phyloP scores from a whole-genome alignment of 768 basidiomycete genomes.

The Psilocybe cyanescens region DNA sequence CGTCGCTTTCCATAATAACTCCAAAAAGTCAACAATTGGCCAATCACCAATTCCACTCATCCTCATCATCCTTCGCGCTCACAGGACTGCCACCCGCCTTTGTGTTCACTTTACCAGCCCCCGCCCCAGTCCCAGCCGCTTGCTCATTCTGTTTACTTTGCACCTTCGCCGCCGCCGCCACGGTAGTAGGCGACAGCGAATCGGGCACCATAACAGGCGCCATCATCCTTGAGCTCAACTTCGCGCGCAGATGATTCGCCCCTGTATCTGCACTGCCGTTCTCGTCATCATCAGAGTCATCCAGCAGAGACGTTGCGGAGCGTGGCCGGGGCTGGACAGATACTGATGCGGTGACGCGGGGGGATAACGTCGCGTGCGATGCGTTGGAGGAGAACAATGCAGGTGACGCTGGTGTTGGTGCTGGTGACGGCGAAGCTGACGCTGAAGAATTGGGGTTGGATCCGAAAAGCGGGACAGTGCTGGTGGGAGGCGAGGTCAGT shows the following conservation, averaged over 20 bases:
- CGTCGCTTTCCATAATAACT: neutral
- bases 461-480: neutral
- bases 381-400: constrained; percentile 20
- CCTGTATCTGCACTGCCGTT: constrained; percentile 12
- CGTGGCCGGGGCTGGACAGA: neutral
- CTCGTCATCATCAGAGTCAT: constrained; percentile 36
- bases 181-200: constrained; percentile 9
- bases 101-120: neutral
- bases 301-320: constrained; percentile 35
- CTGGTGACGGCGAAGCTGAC: constrained; percentile 15
- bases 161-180: constrained; percentile 9
- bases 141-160: neutral
- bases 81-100: neutral
- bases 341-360: neutral
- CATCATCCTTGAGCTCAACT: constrained; percentile 9
- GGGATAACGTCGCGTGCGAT: neutral
- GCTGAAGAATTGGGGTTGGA: neutral
- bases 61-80: constrained; percentile 39
- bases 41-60: constrained; percentile 66
- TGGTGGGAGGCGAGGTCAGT: constrained; percentile 29
- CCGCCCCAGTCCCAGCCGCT: neutral
- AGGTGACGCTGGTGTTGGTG: constrained; percentile 14
- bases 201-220: constrained; percentile 25
- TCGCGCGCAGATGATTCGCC: constrained; percentile 16
- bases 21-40: neutral